Evolutionary conservation across 1,284 basidiomycete genomes (phyloP).

Genomic region (Meira miltonrushii): DNA sequence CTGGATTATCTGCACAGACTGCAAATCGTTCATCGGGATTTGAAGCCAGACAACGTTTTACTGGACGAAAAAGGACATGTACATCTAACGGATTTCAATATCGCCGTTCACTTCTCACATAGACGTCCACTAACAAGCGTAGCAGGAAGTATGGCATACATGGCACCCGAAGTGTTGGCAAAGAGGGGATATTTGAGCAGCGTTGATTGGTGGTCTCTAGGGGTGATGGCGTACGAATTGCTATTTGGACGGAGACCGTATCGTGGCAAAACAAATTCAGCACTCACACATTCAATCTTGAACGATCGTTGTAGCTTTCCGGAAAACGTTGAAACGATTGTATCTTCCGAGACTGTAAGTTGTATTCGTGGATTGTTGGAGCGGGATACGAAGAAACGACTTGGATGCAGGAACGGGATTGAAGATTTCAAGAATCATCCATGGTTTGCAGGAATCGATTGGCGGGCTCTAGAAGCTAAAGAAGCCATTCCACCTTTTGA

Average conservation of each 20-base stretch:
- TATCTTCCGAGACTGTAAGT: constrained; percentile 28
- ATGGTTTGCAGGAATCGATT: constrained; percentile 83
- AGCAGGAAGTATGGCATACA: constrained; percentile 86
- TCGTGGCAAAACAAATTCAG: constrained; percentile 44
- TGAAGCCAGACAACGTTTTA: constrained; percentile 95
- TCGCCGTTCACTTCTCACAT: constrained; percentile 92
- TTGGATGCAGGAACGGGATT: constrained; percentile 73
- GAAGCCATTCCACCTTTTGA: constrained; percentile 77
- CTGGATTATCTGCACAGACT: constrained; percentile 83
- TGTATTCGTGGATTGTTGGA: constrained; percentile 61
- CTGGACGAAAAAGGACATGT: constrained; percentile 87
- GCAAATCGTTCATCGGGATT: constrained; percentile 65
- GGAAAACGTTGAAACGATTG: constrained; percentile 42
- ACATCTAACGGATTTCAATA: constrained; percentile 96
- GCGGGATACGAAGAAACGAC: constrained; percentile 71
- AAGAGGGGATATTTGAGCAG: constrained; percentile 43
- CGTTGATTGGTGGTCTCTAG: constrained; percentile 47
- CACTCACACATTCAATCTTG: constrained; percentile 41
- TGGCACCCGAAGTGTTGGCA: constrained; percentile 58
- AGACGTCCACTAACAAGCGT: constrained; percentile 79
- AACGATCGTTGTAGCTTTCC: constrained; percentile 42
- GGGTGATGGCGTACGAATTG: constrained; percentile 43
- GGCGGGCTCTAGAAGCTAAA: constrained; percentile 72
- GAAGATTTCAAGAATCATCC: constrained; percentile 65
- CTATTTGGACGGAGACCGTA: constrained; percentile 44